Percentiles rank a stretch among this genome's conserved stretches.
Conservation (phyloP, 768 basidiomycete genomes). For the Pleurotus sapidus region DNA sequence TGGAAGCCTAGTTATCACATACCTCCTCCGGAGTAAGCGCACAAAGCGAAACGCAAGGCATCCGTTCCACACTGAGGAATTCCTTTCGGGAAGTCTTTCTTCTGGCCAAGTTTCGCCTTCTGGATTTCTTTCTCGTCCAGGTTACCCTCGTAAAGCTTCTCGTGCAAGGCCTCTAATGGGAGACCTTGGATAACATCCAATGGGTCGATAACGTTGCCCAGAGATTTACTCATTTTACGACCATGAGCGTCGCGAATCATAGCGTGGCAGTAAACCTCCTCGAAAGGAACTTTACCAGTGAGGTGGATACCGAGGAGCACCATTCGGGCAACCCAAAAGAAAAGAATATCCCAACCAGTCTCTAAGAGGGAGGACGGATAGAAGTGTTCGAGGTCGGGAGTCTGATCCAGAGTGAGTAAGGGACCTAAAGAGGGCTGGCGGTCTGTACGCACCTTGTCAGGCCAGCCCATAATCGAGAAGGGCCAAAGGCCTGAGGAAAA, state of each 20-base stretch:
- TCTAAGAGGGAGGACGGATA: conserved; percentile 92
- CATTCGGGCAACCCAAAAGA: conserved; percentile 99
- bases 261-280: conserved; percentile 94
- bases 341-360: conserved; percentile 99
- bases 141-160: conserved; percentile 88
- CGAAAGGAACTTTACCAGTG: conserved; percentile 90
- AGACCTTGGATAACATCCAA: conserved; percentile 91
- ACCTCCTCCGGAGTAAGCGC: conserved; percentile 93
- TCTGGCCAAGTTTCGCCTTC: conserved; percentile 93
- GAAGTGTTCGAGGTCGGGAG: conserved; percentile 72
- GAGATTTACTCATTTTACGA: conserved; percentile 97
- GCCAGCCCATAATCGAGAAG: conserved; percentile 97
- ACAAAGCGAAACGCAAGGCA: conserved; percentile 91
- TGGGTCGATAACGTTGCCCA: conserved; percentile 98
- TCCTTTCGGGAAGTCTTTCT: conserved; percentile 98
- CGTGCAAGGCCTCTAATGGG: conserved; percentile 74
- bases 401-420: conserved; percentile 39
- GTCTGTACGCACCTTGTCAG: conserved; percentile 61
- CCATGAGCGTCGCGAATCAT: conserved; percentile 99
- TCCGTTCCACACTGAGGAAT: conserved; percentile 99
- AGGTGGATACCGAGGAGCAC: conserved; percentile 87
- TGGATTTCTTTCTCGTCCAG: conserved; percentile 89
- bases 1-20: background rate
- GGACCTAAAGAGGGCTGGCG: background rate
- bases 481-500: conserved; percentile 98